Evolutionary conservation across 225 moss, liverwort and hornwort species (phyloP).

Genomic region (Lunularia cruciata): DNA sequence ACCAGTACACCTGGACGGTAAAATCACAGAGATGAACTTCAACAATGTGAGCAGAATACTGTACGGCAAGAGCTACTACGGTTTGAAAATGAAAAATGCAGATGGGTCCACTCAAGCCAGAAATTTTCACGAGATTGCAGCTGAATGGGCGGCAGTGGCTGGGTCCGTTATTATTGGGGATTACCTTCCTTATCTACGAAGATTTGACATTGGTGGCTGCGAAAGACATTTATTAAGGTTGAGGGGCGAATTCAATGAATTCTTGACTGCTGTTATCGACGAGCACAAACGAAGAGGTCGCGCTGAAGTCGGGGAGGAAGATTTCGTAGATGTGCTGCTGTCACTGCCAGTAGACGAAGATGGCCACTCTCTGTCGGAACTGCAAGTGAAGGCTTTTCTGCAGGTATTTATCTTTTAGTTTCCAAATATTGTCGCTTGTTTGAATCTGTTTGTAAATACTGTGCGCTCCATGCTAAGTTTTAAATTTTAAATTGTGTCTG

Average conservation of each 20-base stretch:
- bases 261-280: constrained; percentile 24
- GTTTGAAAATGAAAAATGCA: constrained; percentile 8
- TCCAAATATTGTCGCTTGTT: neutral
- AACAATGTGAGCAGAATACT: constrained; percentile 65
- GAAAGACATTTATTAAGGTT: constrained; percentile 42
- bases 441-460: too few species aligned
- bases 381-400: constrained; percentile 14
- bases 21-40: constrained; percentile 47
- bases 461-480: too few species aligned
- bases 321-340: constrained; percentile 67
- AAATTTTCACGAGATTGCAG: constrained; percentile 26
- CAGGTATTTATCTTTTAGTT: constrained; percentile 5
- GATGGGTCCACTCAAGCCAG: constrained; percentile 1
- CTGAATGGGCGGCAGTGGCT: constrained; percentile 10
- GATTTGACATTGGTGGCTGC: constrained; percentile 55
- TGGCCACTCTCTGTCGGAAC: constrained; percentile 3
- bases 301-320: constrained; percentile 15
- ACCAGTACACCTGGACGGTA: constrained; percentile 31
- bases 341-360: constrained; percentile 50
- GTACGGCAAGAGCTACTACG: constrained; percentile 54
- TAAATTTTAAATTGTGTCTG: neutral
- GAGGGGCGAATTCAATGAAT: constrained; percentile 22
- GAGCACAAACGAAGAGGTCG: constrained; percentile 19
- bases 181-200: constrained; percentile 52
- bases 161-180: constrained; percentile 55